Evolutionary conservation across 768 basidiomycete genomes (phyloP).

Genomic region (Hysterangium stoloniferum): DNA sequence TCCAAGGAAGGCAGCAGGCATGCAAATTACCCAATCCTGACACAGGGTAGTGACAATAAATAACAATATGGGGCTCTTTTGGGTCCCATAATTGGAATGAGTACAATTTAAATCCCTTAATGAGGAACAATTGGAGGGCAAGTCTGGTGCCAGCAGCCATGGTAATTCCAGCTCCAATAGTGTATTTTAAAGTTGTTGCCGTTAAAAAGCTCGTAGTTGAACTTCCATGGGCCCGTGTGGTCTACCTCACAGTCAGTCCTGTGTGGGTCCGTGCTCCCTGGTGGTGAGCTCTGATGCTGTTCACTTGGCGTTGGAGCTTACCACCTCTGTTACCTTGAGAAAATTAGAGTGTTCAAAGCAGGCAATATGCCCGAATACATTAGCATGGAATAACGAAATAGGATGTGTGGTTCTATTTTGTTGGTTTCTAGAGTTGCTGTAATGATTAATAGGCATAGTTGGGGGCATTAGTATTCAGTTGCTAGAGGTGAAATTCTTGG

Average conservation of each 20-base stretch:
- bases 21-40: constrained; percentile 32
- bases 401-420: too few relatives aligned
- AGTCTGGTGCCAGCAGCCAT: constrained; percentile 32
- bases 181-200: constrained; percentile 36
- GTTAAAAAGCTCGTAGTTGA: constrained; percentile 36
- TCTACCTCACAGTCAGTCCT: constrained; percentile 63
- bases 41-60: constrained; percentile 36
- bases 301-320: constrained; percentile 61
- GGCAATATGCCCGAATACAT: too few relatives aligned
- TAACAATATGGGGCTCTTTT: constrained; percentile 36
- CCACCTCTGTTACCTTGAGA: constrained; percentile 77
- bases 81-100: constrained; percentile 39
- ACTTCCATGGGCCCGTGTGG: constrained; percentile 44
- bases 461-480: too few relatives aligned
- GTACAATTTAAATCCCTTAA: constrained; percentile 40
- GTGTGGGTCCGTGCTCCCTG: constrained; percentile 59
- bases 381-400: too few relatives aligned
- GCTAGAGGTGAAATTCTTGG: too few relatives aligned
- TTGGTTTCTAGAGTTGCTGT: too few relatives aligned
- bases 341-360: too few relatives aligned
- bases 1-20: constrained; percentile 32
- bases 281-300: constrained; percentile 64
- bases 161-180: constrained; percentile 33
- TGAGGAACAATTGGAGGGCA: constrained; percentile 40
- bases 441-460: too few relatives aligned